These are phyloP conservation scores for Amanita phalloides DNA, from an alignment of 768 basidiomycete species.

Conservation along the genomic window DNA sequence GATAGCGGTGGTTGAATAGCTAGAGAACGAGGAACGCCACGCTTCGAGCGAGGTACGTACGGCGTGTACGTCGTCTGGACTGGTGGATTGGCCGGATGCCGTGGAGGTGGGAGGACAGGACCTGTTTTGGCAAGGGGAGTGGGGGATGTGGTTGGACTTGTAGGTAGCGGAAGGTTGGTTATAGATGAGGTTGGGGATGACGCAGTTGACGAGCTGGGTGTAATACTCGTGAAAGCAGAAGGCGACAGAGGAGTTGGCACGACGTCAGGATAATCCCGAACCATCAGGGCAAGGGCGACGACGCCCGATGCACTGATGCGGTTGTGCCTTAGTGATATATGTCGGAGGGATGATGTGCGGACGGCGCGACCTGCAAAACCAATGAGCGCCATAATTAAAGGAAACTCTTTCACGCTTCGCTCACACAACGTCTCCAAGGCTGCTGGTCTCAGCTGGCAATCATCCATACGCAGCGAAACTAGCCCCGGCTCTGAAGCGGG, in stretches of 20 bases:
- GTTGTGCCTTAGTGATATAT: conserved; percentile 87
- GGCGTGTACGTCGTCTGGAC: conserved; percentile 76
- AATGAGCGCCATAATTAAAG: conserved; percentile 3
- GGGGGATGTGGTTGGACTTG: conserved; percentile 12
- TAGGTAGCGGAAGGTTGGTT: conserved; percentile 19
- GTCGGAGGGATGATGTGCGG: conserved; percentile 72
- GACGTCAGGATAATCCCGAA: conserved; percentile 88
- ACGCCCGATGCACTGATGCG: conserved; percentile 77
- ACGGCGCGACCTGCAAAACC: conserved; percentile 58
- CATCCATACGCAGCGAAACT: conserved; percentile 79
- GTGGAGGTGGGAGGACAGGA: conserved; percentile 26
- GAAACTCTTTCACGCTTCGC: conserved; percentile 14
- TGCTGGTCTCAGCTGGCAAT: conserved; percentile 65
- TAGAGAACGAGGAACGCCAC: conserved; percentile 24
- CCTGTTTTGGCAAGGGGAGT: conserved; percentile 18
- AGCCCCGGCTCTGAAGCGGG: conserved; percentile 45
- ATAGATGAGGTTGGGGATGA: conserved; percentile 22
- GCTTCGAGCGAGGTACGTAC: conserved; percentile 61
- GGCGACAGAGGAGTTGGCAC: conserved; percentile 30
- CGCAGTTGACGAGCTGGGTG: conserved; percentile 14
- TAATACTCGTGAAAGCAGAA: conserved; percentile 18
- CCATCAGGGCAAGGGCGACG: conserved; percentile 91
- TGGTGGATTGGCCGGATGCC: conserved; percentile 34
- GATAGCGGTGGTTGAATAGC: conserved; percentile 33
- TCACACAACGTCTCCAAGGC: conserved; percentile 74